phyloP scores from a whole-genome alignment of 495 filamentous ascomycete genomes.

The Astrothelium macrocarpum region DNA sequence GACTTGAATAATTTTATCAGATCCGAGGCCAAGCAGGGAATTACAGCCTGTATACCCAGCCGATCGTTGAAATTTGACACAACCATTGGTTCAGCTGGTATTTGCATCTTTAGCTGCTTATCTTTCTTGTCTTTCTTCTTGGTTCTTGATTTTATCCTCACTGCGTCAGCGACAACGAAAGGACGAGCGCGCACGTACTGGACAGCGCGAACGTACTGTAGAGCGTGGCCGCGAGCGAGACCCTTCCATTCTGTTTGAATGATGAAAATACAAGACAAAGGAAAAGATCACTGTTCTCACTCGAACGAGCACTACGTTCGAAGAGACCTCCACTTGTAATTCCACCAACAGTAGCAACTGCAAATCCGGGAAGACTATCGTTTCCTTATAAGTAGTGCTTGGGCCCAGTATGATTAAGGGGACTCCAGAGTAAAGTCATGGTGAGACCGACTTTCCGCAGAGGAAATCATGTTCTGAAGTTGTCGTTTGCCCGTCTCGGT shows the following conservation, averaged over 20 bases:
- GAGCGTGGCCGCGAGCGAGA: constrained; percentile 14
- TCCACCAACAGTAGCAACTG: no score
- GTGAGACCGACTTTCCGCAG: background rate
- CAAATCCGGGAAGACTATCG: no score
- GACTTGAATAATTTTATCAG: constrained; percentile 76
- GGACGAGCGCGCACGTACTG: constrained; percentile 8
- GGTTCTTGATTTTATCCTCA: constrained; percentile 3
- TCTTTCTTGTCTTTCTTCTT: constrained; percentile 11
- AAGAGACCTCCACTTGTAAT: no score
- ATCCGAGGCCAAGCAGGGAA: constrained; percentile 76
- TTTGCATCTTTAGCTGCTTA: constrained; percentile 22
- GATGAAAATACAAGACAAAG: no score
- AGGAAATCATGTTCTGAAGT: background rate
- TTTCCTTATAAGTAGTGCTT: no score
- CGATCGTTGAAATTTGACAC: constrained; percentile 87
- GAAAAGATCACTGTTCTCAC: no score
- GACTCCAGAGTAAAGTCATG: no score
- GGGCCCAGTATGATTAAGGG: no score
- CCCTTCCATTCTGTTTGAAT: no score
- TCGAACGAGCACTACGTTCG: no score
- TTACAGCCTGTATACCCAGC: constrained; percentile 78
- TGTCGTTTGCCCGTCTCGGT: background rate
- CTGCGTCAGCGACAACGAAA: constrained; percentile 10
- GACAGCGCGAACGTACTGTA: constrained; percentile 10
- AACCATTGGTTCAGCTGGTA: constrained; percentile 66